phyloP scores from a whole-genome alignment of 257 asterid genomes.

The Ilex aquifolium region DNA sequence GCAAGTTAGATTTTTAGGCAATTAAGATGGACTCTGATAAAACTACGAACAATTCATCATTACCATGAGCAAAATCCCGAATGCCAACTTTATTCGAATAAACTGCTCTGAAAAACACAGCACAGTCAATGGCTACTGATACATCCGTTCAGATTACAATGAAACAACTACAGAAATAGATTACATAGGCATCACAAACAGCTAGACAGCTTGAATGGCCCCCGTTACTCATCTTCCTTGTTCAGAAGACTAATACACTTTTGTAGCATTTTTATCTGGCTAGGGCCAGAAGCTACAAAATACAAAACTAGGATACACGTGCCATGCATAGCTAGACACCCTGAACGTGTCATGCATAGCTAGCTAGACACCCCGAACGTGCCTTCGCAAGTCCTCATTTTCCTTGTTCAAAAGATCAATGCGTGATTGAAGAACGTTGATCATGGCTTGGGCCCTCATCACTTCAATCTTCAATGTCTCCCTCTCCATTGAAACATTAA shows the following conservation, averaged over 20 bases:
- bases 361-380: slow-evolving; percentile 25
- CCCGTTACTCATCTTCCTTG: slow-evolving; percentile 31
- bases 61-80: not conserved
- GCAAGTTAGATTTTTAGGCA: too few relatives aligned
- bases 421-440: slow-evolving; percentile 75
- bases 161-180: slow-evolving; percentile 21
- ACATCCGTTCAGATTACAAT: slow-evolving; percentile 20
- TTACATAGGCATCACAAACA: slow-evolving; percentile 15
- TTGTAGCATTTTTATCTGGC: slow-evolving; percentile 9
- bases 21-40: too few relatives aligned
- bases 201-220: slow-evolving; percentile 23
- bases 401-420: slow-evolving; percentile 58
- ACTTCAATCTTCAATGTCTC: slow-evolving; percentile 87
- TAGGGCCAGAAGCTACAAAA: slow-evolving; percentile 19
- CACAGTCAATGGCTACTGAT: slow-evolving; percentile 30
- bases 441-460: slow-evolving; percentile 93
- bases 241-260: slow-evolving; percentile 19
- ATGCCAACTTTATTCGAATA: slow-evolving; percentile 26
- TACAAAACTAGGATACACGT: slow-evolving; percentile 19
- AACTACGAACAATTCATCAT: too few relatives aligned
- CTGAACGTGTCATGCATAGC: slow-evolving; percentile 19
- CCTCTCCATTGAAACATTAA: slow-evolving; percentile 79
- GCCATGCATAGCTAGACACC: slow-evolving; percentile 16
- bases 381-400: slow-evolving; percentile 47
- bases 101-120: slow-evolving; percentile 2